phyloP scores from a whole-genome alignment of 2,329 filamentous ascomycete species.

The Cladosporium sp. region DNA sequence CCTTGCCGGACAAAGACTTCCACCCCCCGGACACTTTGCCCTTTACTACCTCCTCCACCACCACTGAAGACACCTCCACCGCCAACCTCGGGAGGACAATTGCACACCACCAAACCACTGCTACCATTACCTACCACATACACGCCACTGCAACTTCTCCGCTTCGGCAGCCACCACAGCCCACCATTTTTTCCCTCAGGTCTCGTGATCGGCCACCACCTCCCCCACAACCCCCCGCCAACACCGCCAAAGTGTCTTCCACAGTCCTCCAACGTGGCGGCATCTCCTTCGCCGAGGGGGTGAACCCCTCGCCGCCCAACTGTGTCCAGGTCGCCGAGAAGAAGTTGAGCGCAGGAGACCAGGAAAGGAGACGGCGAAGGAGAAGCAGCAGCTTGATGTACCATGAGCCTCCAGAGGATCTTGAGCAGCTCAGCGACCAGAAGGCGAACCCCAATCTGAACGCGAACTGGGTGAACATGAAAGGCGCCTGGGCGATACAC shows the following conservation, averaged over 20 bases:
- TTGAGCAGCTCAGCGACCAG: constrained; percentile 97
- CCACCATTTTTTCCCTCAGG: constrained; percentile 6
- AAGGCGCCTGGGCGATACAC: constrained; percentile 98
- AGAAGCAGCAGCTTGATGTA: constrained; percentile 98
- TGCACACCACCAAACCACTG: background rate
- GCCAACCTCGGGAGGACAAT: background rate
- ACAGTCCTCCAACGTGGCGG: constrained; percentile 82
- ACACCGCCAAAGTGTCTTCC: constrained; percentile 96
- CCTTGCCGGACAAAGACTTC: background rate
- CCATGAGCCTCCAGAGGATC: constrained; percentile 91
- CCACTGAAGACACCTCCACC: background rate
- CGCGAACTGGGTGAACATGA: constrained; percentile 98
- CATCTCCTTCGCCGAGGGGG: constrained; percentile 83
- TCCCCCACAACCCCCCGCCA: constrained; percentile 38
- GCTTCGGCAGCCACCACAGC: background rate
- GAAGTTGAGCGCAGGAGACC: constrained; percentile 61
- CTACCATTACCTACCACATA: background rate
- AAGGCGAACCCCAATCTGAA: constrained; percentile 92
- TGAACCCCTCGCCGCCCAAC: constrained; percentile 48
- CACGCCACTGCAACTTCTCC: background rate
- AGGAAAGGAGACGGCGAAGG: constrained; percentile 64
- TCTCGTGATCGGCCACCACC: background rate
- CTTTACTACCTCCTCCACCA: background rate
- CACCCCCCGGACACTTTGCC: background rate
- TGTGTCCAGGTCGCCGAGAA: constrained; percentile 36